phyloP scores from a whole-genome alignment of 2,329 filamentous ascomycete genomes.

The Boeremia exigua region DNA sequence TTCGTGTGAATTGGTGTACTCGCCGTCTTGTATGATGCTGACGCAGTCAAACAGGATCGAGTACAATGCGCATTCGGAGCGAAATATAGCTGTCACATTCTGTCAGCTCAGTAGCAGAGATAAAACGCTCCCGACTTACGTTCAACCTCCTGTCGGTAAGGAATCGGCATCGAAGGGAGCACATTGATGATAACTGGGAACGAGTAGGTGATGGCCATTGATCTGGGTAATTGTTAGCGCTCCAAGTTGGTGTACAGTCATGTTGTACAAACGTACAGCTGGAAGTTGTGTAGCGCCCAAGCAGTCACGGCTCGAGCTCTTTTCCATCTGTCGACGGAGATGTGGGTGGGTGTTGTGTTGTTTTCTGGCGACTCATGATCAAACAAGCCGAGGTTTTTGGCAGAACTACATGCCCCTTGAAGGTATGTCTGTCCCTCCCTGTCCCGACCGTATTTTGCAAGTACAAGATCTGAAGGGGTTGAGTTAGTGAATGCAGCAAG shows the following conservation, averaged over 20 bases:
- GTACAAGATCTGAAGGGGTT: constrained; percentile 24
- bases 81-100: constrained; percentile 30
- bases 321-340: constrained; percentile 28
- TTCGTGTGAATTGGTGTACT: constrained; percentile 6
- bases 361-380: constrained; percentile 14
- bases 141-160: constrained; percentile 27
- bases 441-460: constrained; percentile 41
- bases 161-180: constrained; percentile 32
- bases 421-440: constrained; percentile 39
- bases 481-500: neutral
- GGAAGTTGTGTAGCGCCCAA: constrained; percentile 42
- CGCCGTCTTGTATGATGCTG: constrained; percentile 19
- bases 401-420: constrained; percentile 34
- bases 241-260: too few relatives aligned
- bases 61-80: constrained; percentile 35
- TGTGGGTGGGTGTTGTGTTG: constrained; percentile 16
- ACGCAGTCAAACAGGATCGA: constrained; percentile 34
- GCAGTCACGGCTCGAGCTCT: constrained; percentile 35
- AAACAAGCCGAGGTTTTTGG: constrained; percentile 33
- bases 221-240: constrained; percentile 21
- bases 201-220: constrained; percentile 37
- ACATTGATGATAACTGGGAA: constrained; percentile 29
- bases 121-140: constrained; percentile 16
- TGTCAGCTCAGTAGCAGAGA: neutral
- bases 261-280: constrained; percentile 28